Base-by-base conservation (phyloP, 2,329 filamentous ascomycete genomes). In the Hypoxylon sp. region DNA sequence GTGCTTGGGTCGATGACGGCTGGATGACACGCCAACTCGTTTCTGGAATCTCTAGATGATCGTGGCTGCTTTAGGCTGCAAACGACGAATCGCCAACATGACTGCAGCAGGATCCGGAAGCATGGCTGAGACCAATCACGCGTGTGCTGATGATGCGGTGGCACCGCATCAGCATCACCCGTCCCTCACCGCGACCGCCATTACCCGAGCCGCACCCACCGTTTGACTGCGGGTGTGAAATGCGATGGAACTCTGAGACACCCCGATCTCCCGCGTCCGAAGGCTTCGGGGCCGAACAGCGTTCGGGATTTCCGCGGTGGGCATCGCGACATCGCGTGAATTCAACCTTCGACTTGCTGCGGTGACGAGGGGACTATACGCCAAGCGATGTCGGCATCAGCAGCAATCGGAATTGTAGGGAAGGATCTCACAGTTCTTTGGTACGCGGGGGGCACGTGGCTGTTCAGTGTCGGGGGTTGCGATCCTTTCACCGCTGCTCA, bases 391-490 rank as follows among this genome's bases (percentile, higher is more conserved):
- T 25, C 21, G 21, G 9, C 9, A 25, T 25, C 5, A 6, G 6
- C 9, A 25, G 21, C 21, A n/a, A 9, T 25, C 5, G 21, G 9
- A 6, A 9, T 6, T 25, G 21, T 9, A 5, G 21, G 9, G 21
- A 25, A 25, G 21, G 9, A 25, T 25, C 9, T 9, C 5, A 6
- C 21, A 9, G 6, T 6, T 5, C 9, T 5, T 5, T 5, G 9
- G 6, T 6, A 50, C 48, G 12, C 4, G 42, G 8, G 50, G 53
- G 40, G 53, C 42, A 27, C 62, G 47, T 51, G 37, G 23, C 59
- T 6, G 6, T 6, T 25, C 21, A 25, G 21, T 25, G 6, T 25
- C 5, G n/a, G 21, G 21, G 5, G 9, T 25, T 25, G 21, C 5
- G 9, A 6, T 5, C 9, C 9, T 25, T 5, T 59, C 1, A 9